Conservation (phyloP, 208 protist species). For the Acanthamoeba healyi region DNA sequence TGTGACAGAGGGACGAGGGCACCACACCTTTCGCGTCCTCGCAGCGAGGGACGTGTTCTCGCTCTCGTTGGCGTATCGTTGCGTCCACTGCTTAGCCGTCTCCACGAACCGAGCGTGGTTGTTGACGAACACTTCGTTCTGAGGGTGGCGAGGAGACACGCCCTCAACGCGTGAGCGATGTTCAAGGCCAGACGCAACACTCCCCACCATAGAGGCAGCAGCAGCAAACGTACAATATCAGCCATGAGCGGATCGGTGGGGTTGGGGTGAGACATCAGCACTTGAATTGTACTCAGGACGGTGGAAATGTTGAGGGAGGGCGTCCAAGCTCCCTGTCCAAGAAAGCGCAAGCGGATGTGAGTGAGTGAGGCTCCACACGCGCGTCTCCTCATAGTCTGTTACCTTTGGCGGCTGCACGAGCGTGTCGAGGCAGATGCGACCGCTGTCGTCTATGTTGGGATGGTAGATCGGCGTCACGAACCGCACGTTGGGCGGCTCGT, state of each 20-base stretch:
- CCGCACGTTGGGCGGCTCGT: conserved; percentile 89
- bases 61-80: background rate
- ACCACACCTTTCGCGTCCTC: background rate
- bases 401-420: conserved; percentile 88
- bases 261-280: conserved; percentile 87
- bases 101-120: conserved; percentile 26
- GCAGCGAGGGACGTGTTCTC: conserved; percentile 1
- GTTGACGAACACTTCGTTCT: conserved; percentile 69
- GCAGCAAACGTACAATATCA: conserved; percentile 87
- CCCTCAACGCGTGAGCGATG: background rate
- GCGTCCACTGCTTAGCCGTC: conserved; percentile 36
- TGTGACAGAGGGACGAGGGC: background rate
- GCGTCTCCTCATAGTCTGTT: too few species aligned
- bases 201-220: too few species aligned
- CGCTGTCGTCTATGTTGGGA: conserved; percentile 92
- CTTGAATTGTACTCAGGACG: conserved; percentile 81
- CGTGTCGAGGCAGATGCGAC: conserved; percentile 92
- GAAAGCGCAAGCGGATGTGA: too few species aligned
- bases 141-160: too few species aligned
- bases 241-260: conserved; percentile 85
- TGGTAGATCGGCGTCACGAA: conserved; percentile 93
- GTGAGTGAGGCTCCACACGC: too few species aligned
- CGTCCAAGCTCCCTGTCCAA: conserved; percentile 81
- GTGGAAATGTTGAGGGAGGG: conserved; percentile 83
- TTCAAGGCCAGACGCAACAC: background rate